Evolutionary conservation across 805 yeast genomes (phyloP).

Genomic region (Spathaspora gorwiae): DNA sequence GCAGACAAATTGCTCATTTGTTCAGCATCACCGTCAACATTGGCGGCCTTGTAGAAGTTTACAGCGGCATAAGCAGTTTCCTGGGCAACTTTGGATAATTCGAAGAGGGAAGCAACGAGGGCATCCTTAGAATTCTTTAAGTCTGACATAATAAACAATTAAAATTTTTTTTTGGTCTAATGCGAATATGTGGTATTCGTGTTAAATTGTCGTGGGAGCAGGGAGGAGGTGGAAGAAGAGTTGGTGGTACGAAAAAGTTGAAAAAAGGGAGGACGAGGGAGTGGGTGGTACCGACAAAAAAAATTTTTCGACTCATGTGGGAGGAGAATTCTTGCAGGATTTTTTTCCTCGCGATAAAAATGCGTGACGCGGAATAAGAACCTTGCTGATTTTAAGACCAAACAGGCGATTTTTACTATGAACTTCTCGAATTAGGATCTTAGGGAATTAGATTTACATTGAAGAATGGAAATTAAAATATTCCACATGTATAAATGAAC

Average conservation of each 20-base stretch:
- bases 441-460: too few species aligned
- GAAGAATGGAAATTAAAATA: too few species aligned
- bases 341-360: not conserved
- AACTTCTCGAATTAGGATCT: too few species aligned
- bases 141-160: slow-evolving; percentile 12
- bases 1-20: slow-evolving; percentile 31
- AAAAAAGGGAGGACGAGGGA: not conserved
- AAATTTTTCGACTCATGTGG: not conserved
- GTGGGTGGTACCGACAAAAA: not conserved
- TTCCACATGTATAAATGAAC: too few species aligned
- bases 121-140: slow-evolving; percentile 21
- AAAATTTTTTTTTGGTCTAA: not conserved
- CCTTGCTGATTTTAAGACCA: too few species aligned
- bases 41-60: slow-evolving; percentile 60
- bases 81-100: slow-evolving; percentile 79
- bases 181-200: not conserved
- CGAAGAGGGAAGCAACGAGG: slow-evolving; percentile 69
- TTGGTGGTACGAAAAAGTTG: not conserved
- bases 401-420: too few species aligned
- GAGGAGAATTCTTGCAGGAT: not conserved
- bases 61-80: slow-evolving; percentile 80
- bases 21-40: slow-evolving; percentile 40
- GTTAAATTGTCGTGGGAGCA: not conserved
- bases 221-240: not conserved
- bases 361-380: not conserved